Evolutionary conservation across 768 basidiomycete species (phyloP).

Genomic region (Phaeotremella fagi): DNA sequence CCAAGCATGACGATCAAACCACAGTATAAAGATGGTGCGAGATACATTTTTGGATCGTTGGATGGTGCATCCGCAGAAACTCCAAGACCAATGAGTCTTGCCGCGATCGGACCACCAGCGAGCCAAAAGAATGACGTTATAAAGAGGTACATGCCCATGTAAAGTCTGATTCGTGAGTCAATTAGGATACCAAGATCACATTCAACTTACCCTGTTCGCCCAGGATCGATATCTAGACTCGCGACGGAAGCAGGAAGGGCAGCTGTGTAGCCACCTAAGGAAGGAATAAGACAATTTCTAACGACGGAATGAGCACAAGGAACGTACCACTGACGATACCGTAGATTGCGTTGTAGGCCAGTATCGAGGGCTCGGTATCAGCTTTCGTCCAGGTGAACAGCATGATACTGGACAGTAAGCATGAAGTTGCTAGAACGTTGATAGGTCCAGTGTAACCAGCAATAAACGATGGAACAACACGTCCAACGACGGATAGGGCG

Average conservation of each 20-base stretch:
- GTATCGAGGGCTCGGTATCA: conserved; percentile 6
- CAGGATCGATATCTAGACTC: not conserved
- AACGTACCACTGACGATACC: conserved; percentile 24
- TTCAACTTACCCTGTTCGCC: conserved; percentile 10
- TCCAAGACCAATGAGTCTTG: conserved; percentile 19
- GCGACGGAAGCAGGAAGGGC: not conserved
- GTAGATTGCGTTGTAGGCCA: conserved; percentile 25
- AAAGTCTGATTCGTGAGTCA: conserved; percentile 8
- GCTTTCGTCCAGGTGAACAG: conserved; percentile 65
- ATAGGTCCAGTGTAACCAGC: conserved; percentile 54
- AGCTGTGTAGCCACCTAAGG: not conserved
- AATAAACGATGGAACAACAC: conserved; percentile 35
- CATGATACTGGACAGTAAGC: conserved; percentile 55
- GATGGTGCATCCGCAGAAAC: conserved; percentile 19
- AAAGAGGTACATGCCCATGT: conserved; percentile 32
- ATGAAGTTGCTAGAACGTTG: conserved; percentile 66
- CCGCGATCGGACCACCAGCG: conserved; percentile 16
- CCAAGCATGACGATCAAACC: conserved; percentile 13
- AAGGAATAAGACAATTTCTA: too few relatives aligned
- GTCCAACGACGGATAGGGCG: conserved; percentile 38
- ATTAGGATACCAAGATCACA: not conserved
- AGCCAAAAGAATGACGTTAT: conserved; percentile 30
- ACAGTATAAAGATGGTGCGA: conserved; percentile 22
- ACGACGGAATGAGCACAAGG: too few relatives aligned
- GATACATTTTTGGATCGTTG: conserved; percentile 18